Percentiles rank a stretch among this genome's conserved stretches.
Evolutionary conservation across 2,329 filamentous ascomycete genomes (phyloP).

Genomic region (Alternaria triticina): DNA sequence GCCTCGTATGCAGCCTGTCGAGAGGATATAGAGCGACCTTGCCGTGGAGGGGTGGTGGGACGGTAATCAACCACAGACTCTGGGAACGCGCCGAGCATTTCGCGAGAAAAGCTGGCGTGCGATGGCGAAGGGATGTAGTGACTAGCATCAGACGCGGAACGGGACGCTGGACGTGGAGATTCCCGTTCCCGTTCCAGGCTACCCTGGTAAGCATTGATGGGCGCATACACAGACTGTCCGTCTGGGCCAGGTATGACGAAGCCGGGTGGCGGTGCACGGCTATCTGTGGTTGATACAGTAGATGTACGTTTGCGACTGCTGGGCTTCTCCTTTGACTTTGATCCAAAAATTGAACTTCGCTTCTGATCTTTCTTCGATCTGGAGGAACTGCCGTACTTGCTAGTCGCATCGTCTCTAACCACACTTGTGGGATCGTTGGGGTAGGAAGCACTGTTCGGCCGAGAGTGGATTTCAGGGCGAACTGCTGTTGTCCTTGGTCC

Average conservation of each 20-base stretch:
- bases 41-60: conserved; percentile 27
- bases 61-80: conserved; percentile 40
- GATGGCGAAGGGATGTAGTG: conserved; percentile 36
- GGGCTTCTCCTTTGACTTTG: conserved; percentile 40
- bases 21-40: conserved; percentile 25
- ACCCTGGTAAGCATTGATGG: conserved; percentile 51
- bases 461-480: conserved; percentile 28
- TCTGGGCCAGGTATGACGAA: conserved; percentile 58
- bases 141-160: conserved; percentile 47
- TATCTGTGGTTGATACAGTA: conserved; percentile 22
- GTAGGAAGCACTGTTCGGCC: conserved; percentile 30
- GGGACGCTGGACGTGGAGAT: conserved; percentile 52
- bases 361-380: conserved; percentile 46
- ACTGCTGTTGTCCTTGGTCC: conserved; percentile 50
- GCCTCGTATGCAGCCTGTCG: conserved; percentile 21
- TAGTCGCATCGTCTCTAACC: conserved; percentile 37
- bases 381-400: conserved; percentile 34
- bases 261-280: conserved; percentile 50
- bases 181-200: conserved; percentile 43
- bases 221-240: conserved; percentile 54
- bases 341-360: conserved; percentile 36
- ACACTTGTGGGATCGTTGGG: conserved; percentile 39
- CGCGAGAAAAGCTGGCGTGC: conserved; percentile 35
- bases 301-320: conserved; percentile 40
- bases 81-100: conserved; percentile 49